Base-by-base conservation (phyloP, 2,329 filamentous ascomycete species). In the Teratosphaeria destructans region DNA sequence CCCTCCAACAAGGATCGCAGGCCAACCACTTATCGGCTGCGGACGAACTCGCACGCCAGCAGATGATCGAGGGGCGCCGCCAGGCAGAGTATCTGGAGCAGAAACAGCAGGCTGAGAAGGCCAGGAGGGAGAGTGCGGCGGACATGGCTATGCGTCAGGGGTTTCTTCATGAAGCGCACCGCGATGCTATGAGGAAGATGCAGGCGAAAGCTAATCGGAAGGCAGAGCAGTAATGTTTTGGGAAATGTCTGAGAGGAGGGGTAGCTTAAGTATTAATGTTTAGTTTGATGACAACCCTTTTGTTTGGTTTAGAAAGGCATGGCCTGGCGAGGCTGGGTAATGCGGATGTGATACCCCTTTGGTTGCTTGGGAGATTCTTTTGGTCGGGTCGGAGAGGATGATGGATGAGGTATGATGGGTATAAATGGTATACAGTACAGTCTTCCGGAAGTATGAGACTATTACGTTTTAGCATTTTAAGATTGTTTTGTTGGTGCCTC, bases 161-260 rank as follows among this genome's bases (percentile, higher is more conserved):
- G 0, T 83, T 88, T 64, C 82, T 95, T 77, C 78, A 88, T 57
- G 87, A 88, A 49, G 81, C 86, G 23, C 92, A 96, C 71, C 81
- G 87, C 23, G 87, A 93, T 64, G 88, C 87, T 0, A 82, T 96
- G 82, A 81, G 88, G 63, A 85, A 80, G 72, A 88, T 96, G 85
- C 91, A 95, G 71, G 80, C 80, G 16, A 73, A 76, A 55, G 82
- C 81, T 0, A 82, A 61, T 26, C 53, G 61, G 58, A 23, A 55
- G n/a, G 47, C 60, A 43, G 19, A 19, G 16, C 23, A 39, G n/a
- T 58, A 35, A 43, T 43, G 23, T 56, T 43, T 56, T 16, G 4
- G 4, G 37, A n/a, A 14, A 14, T n/a, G 16, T 43, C 12, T 14
- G 1, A 14, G 37, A 43, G 16, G 11, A 43, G 37, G 16, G 12